Evolutionary conservation across 1,139 yeast genomes (phyloP), one percentile per base, ranked within the genome.

Genomic region (Blastobotrys malaysiensis): DNA sequence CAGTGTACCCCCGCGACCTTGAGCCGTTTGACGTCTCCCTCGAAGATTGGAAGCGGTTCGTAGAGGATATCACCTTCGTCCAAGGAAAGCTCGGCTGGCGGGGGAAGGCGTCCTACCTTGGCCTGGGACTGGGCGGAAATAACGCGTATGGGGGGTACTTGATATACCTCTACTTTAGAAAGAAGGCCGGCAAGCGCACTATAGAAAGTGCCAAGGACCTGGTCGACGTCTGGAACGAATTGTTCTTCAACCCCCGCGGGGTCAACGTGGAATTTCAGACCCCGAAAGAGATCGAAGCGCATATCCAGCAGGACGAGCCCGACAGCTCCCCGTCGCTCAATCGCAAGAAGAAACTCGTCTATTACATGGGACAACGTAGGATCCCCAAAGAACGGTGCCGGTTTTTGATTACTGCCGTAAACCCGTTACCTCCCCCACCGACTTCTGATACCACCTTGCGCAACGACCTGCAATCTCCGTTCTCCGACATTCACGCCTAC

Each of bases 1-100:
- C 39, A 7, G 7, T 31, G 7, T 31, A 31, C 7, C 39, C 39
- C 16, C 16, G 14, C 2, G 39, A n/a, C 16, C 11, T 31, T 14
- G 39, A 31, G 16, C 7, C 11, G 16, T n/a, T 13, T 11, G 39
- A 11, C 7, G 16, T 31, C 3, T 16, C 11, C 16, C 13, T 24
- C 2, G 47, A 47, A 11, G 56, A 53, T 48, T 53, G 56, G 56
- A 26, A 43, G 26, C 27, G 51, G 39, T 53, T 53, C 19, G 20
- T 53, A 1, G 53, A 53, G 31, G 52, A 48, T 45, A 48, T 53
- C 9, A 50, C 53, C 47, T 43, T 16, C 11, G 16, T 31, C 3
- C 39, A 31, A 11, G 39, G 39, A 7, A 31, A 16, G 39, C 16
- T 31, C 3, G 39, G 39, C 11, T 31, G 39, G 39, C 14, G 39